A percentile compares a stretch with the other conserved stretches of the same genome.
Evolutionary conservation across 2,329 filamentous ascomycete species (phyloP).

Genomic region (Aspergillaceae sp.): DNA sequence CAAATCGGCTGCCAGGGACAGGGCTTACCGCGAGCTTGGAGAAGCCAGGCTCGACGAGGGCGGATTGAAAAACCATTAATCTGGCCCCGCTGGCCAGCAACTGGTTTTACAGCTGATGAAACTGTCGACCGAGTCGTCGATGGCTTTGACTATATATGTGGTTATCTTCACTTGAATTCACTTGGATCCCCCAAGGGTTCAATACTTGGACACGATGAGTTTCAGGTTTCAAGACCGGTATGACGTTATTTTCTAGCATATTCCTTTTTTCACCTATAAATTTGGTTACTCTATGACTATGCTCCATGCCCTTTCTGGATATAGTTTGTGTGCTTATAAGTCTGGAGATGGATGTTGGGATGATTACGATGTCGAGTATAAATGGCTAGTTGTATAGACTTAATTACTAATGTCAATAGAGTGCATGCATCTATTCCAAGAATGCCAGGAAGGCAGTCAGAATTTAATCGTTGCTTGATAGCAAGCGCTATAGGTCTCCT

Average conservation of each 20-base stretch:
- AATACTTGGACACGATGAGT: no score
- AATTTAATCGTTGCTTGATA: no score
- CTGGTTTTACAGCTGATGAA: not conserved
- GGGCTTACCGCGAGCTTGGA: slow-evolving; percentile 28
- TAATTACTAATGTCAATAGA: not conserved
- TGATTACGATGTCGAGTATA: not conserved
- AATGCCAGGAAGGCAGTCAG: no score
- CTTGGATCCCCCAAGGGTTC: no score
- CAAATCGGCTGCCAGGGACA: slow-evolving; percentile 24
- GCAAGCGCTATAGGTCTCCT: no score
- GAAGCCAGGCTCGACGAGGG: slow-evolving; percentile 12
- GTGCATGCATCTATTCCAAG: no score
- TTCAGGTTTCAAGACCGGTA: not conserved
- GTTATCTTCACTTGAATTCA: no score
- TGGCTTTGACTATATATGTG: no score
- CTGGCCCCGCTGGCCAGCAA: not conserved
- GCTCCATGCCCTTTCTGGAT: not conserved
- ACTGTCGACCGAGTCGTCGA: no score
- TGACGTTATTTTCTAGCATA: not conserved
- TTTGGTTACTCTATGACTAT: not conserved
- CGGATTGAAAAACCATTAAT: slow-evolving; percentile 13
- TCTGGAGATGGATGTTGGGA: not conserved
- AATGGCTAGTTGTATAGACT: not conserved
- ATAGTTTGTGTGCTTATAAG: not conserved
- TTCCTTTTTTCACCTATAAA: no score